phyloP scores from a whole-genome alignment of 1,284 basidiomycete species.

The Neolentinus lepideus region DNA sequence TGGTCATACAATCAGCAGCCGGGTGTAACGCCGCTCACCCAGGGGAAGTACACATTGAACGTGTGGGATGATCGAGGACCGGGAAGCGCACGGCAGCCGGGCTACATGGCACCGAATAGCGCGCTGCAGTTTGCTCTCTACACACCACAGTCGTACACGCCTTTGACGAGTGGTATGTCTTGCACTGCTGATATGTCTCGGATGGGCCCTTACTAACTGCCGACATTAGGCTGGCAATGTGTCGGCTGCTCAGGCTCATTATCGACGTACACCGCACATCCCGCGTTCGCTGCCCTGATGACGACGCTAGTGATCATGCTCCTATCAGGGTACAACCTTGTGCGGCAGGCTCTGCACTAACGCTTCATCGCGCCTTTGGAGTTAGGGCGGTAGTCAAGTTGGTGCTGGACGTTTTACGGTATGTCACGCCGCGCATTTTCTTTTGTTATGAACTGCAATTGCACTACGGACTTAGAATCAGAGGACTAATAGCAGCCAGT shows the following conservation, averaged over 20 bases:
- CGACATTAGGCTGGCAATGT: constrained; percentile 74
- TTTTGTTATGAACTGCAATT: too few species aligned
- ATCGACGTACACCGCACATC: constrained; percentile 44
- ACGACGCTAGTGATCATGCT: constrained; percentile 68
- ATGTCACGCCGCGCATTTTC: too few species aligned
- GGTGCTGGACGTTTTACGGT: too few species aligned
- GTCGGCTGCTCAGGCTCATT: constrained; percentile 53
- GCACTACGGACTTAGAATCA: too few species aligned
- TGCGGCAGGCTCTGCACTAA: constrained; percentile 29
- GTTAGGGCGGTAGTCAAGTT: too few species aligned
- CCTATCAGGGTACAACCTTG: constrained; percentile 61
- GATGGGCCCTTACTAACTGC: constrained; percentile 4
- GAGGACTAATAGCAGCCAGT: too few species aligned
- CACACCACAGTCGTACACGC: constrained; percentile 72
- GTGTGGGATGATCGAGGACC: constrained; percentile 78
- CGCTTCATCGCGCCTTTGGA: too few species aligned
- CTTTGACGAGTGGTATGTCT: constrained; percentile 55
- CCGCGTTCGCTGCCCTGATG: constrained; percentile 57
- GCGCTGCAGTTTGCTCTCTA: constrained; percentile 81
- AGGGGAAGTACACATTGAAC: constrained; percentile 69
- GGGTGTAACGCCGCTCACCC: constrained; percentile 61
- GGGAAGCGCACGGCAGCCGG: constrained; percentile 48
- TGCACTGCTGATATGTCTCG: constrained; percentile 4
- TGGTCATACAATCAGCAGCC: constrained; percentile 68
- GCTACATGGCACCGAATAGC: constrained; percentile 65